Base-by-base conservation (phyloP, 2,329 filamentous ascomycete species). In the Colletotrichum caudatum region DNA sequence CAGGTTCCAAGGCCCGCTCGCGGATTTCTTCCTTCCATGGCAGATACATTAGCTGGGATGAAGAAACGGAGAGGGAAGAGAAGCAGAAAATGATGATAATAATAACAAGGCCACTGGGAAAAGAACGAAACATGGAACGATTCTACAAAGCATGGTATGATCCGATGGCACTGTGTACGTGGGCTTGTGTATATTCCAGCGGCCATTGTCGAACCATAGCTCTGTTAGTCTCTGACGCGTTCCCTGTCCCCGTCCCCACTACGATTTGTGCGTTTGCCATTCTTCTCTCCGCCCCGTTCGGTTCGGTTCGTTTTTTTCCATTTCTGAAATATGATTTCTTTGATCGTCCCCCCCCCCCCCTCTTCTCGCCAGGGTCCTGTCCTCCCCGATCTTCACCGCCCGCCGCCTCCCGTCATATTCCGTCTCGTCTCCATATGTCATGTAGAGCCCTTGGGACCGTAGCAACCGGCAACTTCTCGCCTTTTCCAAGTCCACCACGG, bases 211-310 rank as follows among this genome's bases (percentile, higher is more conserved):
- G 39, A 69, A 57, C 20, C n/a, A 63, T 37, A 56, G 35, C 18
- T n/a, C 46, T 39, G 33, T 5, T 33, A 63, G 46, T 59, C 51
- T 54, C 58, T 71, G 64, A 68, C 69, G 44, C 64, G 63, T 58
- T 46, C 64, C 44, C n/a, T 16, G 51, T 29, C 56, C 35, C 48
- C 44, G 64, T 26, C 59, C 16, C 44, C 46, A 29, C 60, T 41
- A 16, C 46, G 51, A 11, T 53, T 39, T 62, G 23, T 35, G 60
- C 16, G 16, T 20, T 29, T 26, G 46, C 23, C 5, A 37, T 39
- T 53, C 29, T 29, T n/a, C 33, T 20, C n/a, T 18, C 59, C 46
- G 6, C 16, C 60, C 18, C 18, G n/a, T 16, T 46, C 20, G 44
- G 44, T n/a, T 46, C 44, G 8, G 20, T 46, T 46, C 41, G 16